Percentiles rank a stretch among this genome's conserved stretches.
phyloP scores from a whole-genome alignment of 2,329 filamentous ascomycete genomes.

The Metarhizium brunneum region DNA sequence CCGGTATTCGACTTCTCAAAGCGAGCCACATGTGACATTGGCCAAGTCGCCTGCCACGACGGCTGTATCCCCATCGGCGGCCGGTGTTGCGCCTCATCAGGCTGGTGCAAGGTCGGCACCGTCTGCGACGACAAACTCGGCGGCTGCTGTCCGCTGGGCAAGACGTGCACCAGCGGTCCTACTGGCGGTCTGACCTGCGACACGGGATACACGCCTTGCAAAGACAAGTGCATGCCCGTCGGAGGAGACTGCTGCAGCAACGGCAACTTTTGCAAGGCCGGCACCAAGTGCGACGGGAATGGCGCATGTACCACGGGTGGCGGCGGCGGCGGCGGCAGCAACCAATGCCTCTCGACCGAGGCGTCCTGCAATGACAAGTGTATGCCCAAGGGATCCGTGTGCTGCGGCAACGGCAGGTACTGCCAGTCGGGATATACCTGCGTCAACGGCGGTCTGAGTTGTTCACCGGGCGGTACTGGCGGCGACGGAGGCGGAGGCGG shows the following conservation, averaged over 20 bases:
- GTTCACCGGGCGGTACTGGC: background rate
- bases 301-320: background rate
- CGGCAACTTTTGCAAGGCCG: conserved; percentile 1
- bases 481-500: background rate
- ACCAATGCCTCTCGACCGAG: background rate
- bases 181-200: background rate
- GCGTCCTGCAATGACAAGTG: background rate
- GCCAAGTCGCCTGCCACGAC: background rate
- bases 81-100: background rate
- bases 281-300: background rate
- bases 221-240: background rate
- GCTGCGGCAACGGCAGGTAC: background rate
- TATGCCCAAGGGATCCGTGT: conserved; percentile 1
- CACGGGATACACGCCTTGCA: background rate
- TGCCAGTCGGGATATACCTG: background rate
- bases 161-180: background rate
- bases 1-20: background rate
- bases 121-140: background rate
- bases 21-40: background rate
- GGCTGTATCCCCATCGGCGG: conserved; percentile 1
- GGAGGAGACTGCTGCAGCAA: conserved; percentile 2
- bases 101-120: background rate
- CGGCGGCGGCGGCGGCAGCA: background rate
- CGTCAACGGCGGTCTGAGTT: background rate
- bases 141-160: background rate